Conservation (phyloP, 768 basidiomycete genomes). For the Dentipellis fragilis region DNA sequence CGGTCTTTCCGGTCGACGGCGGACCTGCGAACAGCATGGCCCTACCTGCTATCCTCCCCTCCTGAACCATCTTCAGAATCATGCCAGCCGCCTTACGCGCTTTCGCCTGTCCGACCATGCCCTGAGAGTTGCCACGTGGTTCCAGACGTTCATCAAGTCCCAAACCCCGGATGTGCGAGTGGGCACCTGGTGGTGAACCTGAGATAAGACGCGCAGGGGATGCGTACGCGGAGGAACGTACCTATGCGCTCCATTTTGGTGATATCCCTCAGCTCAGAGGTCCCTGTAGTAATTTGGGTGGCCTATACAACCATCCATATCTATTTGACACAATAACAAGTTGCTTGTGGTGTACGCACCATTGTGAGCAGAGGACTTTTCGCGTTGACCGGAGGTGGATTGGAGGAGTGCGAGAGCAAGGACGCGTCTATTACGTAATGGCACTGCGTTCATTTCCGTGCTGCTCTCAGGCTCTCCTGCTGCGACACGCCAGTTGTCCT, state of each 20-base stretch:
- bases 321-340: too few relatives aligned
- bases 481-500: too few relatives aligned
- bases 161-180: constrained; percentile 92
- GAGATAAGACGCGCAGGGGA: constrained; percentile 2
- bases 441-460: too few relatives aligned
- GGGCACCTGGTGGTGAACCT: constrained; percentile 48
- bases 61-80: constrained; percentile 97
- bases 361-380: too few relatives aligned
- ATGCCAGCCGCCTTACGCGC: constrained; percentile 97
- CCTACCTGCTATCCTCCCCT: constrained; percentile 89
- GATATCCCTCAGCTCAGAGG: constrained; percentile 74
- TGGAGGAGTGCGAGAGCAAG: not conserved
- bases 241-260: constrained; percentile 93
- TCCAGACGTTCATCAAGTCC: constrained; percentile 90
- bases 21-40: constrained; percentile 97
- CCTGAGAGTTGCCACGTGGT: constrained; percentile 80
- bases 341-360: too few relatives aligned
- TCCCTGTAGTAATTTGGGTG: constrained; percentile 67
- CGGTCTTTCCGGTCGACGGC: constrained; percentile 95
- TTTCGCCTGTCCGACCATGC: constrained; percentile 95
- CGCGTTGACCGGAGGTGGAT: too few relatives aligned
- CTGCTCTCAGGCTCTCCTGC: too few relatives aligned
- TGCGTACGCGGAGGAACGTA: constrained; percentile 18
- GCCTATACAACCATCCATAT: constrained; percentile 26
- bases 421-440: not conserved